These are phyloP conservation scores for Torulaspora delbrueckii DNA, from an alignment of 805 yeast genomes.

Conservation along the genomic window DNA sequence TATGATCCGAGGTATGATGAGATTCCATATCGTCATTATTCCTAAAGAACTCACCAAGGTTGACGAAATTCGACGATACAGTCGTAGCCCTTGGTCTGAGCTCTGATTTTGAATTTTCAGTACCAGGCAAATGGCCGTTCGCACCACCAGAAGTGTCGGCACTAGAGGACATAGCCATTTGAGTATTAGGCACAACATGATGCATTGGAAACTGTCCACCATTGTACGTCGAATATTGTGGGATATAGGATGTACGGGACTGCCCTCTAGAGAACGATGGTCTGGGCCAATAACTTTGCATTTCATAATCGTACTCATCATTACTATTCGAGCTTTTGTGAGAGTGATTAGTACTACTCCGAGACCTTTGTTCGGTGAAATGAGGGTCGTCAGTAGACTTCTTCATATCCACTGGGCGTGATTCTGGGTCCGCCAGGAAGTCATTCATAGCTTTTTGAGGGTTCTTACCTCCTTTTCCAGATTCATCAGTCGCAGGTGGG, in stretches of 20 bases:
- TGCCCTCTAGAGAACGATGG: conserved; percentile 10
- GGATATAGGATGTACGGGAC: conserved; percentile 24
- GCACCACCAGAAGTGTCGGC: conserved; percentile 11
- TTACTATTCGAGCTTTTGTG: conserved; percentile 3
- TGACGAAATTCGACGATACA: conserved; percentile 23
- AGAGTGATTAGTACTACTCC: not conserved
- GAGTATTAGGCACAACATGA: conserved; percentile 33
- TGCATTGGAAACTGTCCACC: conserved; percentile 24
- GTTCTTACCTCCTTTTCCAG: conserved; percentile 1
- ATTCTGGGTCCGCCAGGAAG: conserved; percentile 9
- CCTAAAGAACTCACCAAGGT: conserved; percentile 16
- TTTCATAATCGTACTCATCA: conserved; percentile 21
- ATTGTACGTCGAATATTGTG: conserved; percentile 22
- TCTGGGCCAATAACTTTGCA: conserved; percentile 17
- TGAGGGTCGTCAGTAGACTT: not conserved
- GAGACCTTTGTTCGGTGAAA: not conserved
- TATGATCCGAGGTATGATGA: conserved; percentile 1
- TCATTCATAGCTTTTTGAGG: conserved; percentile 14
- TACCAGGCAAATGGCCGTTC: conserved; percentile 9
- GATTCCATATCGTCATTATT: conserved; percentile 10
- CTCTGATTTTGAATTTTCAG: conserved; percentile 7
- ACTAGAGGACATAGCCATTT: conserved; percentile 21
- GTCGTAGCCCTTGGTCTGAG: conserved; percentile 19
- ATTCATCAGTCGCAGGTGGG: not conserved
- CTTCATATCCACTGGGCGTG: conserved; percentile 2